phyloP scores from a whole-genome alignment of 1,139 yeast species.

The Yamadazyma conglobata region DNA sequence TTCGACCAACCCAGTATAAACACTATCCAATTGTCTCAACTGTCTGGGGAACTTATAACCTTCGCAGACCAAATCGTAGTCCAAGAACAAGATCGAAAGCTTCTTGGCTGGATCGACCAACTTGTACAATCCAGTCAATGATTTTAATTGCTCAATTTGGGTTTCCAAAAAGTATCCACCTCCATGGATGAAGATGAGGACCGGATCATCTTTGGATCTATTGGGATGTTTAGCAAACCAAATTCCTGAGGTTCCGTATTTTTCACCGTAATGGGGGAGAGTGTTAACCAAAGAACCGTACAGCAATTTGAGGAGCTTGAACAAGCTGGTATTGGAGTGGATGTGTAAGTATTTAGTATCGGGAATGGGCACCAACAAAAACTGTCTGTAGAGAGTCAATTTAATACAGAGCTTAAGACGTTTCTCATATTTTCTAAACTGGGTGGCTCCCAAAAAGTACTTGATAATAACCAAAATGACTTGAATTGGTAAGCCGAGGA shows the following conservation, averaged over 20 bases:
- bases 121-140: slow-evolving; percentile 27
- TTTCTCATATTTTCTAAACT: slow-evolving; percentile 18
- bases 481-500: slow-evolving; percentile 11
- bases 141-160: slow-evolving; percentile 30
- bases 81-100: slow-evolving; percentile 32
- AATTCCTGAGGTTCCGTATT: slow-evolving; percentile 29
- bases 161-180: slow-evolving; percentile 43
- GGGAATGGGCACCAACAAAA: slow-evolving; percentile 15
- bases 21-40: slow-evolving; percentile 28
- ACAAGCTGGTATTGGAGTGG: slow-evolving; percentile 5
- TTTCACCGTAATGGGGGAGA: slow-evolving; percentile 32
- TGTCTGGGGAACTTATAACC: slow-evolving; percentile 37
- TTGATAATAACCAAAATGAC: slow-evolving; percentile 12
- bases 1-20: slow-evolving; percentile 26
- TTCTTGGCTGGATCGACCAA: slow-evolving; percentile 26
- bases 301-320: slow-evolving; percentile 5
- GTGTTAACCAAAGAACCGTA: slow-evolving; percentile 4
- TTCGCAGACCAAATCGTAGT: slow-evolving; percentile 34
- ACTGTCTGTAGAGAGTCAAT: slow-evolving; percentile 19
- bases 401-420: slow-evolving; percentile 18
- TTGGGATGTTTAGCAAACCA: slow-evolving; percentile 36
- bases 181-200: slow-evolving; percentile 39
- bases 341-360: slow-evolving; percentile 12
- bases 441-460: slow-evolving; percentile 18
- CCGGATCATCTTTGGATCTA: slow-evolving; percentile 27